A percentile compares a stretch with the other conserved stretches of the same genome.
These are phyloP conservation scores for Ophiostoma tasmaniense DNA, from an alignment of 2,329 filamentous ascomycete genomes.

Conservation along the genomic window DNA sequence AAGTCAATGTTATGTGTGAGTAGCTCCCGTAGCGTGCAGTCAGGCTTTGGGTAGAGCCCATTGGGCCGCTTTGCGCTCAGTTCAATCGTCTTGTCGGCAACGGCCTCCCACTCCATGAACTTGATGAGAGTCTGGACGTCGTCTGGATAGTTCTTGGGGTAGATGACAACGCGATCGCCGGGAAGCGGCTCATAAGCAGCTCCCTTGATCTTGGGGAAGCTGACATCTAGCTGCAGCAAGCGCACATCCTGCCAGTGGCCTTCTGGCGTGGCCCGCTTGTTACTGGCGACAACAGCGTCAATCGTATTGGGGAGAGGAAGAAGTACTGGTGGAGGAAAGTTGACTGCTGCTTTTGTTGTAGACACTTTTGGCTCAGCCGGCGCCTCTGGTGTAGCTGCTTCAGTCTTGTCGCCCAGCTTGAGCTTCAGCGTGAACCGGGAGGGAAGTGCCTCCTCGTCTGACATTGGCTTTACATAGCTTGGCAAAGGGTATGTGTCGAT, in stretches of 20 bases:
- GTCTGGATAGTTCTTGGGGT: constrained; percentile 74
- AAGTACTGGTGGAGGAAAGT: constrained; percentile 26
- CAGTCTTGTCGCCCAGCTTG: background rate
- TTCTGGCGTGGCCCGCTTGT: constrained; percentile 63
- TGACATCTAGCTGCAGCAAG: constrained; percentile 55
- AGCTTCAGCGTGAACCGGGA: constrained; percentile 53
- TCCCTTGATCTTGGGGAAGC: constrained; percentile 17
- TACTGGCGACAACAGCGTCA: constrained; percentile 52
- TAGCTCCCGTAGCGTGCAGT: constrained; percentile 61
- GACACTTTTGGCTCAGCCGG: background rate
- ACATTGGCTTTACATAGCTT: constrained; percentile 57
- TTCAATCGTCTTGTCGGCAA: constrained; percentile 63
- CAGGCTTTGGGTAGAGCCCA: constrained; percentile 21
- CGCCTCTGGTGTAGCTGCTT: background rate
- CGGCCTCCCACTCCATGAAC: constrained; percentile 66
- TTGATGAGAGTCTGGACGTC: constrained; percentile 74
- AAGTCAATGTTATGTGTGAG: constrained; percentile 82
- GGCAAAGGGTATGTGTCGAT: constrained; percentile 62
- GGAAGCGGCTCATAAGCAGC: constrained; percentile 42
- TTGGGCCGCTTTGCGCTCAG: constrained; percentile 29
- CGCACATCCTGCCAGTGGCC: constrained; percentile 93
- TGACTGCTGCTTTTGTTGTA: constrained; percentile 11
- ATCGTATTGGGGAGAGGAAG: constrained; percentile 52
- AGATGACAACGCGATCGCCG: constrained; percentile 73
- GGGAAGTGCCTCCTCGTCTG: constrained; percentile 63